Base-by-base conservation (phyloP, 345 rosid genomes). In the Eucalyptus curtisii region DNA sequence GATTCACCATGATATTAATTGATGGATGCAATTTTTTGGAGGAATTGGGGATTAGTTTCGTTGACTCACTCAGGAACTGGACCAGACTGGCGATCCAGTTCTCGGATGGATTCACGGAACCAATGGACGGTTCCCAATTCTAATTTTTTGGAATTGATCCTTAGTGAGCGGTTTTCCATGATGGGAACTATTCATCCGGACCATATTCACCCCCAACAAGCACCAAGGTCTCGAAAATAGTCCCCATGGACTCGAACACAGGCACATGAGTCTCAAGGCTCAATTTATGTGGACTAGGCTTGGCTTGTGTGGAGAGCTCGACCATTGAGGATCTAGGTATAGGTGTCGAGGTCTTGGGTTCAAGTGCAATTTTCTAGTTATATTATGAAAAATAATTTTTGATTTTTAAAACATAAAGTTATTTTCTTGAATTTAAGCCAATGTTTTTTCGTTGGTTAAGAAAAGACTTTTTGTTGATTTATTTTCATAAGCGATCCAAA, bases 41-140 rank as follows among this genome's bases (percentile, higher is more conserved):
- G 14, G 49, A 48, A 48, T 48, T 48, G 49, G 49, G 49, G 14
- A 48, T 12, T 1, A 0, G 5, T 48, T 48, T 2, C 0, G 5
- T 48, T 48, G 49, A 48, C 14, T 5, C 49, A 48, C 49, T 48
- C 14, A 1, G 2, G 49, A 48, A 1, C 1, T 5, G 5, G 4
- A 12, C 2, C 2, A 2, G 1, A 48, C 0, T 47, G 14, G 14
- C 0, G 5, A 14, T 48, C 49, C 3, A 48, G 14, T 48, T 48
- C 2, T 48, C 3, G 2, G 2, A 1, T 48, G 49, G 14, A 48
- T 48, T 14, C 1, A 48, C 12, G 14, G 14, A 48, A 4, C 49
- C 49, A 48, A 12, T 48, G 5, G 1, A 14, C 1, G 14, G 1
- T 48, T 48, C 49, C 2, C 2, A 48, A 13, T 48, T 48, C 15